A percentile compares a stretch with the other conserved stretches of the same genome.
phyloP scores from a whole-genome alignment of 1,284 basidiomycete species.

The Pholiota adiposa region DNA sequence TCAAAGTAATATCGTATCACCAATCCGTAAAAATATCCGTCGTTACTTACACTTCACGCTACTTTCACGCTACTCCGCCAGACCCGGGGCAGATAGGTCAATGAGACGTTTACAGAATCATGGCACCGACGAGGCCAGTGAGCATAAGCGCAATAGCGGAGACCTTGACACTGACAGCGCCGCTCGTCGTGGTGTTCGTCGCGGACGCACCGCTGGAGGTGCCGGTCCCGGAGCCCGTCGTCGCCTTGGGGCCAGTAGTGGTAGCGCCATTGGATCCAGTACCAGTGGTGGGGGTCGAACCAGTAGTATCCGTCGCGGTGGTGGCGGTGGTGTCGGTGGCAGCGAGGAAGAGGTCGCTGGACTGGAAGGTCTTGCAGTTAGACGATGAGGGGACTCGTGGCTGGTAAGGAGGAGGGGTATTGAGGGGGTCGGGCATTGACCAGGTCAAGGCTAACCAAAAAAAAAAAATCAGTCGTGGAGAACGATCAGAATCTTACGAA shows the following conservation, averaged over 20 bases:
- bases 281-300: background rate
- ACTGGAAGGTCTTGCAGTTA: constrained; percentile 22
- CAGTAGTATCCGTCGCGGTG: background rate
- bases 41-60: background rate
- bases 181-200: background rate
- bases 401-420: constrained; percentile 15
- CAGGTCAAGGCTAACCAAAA: constrained; percentile 14
- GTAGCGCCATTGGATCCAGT: background rate
- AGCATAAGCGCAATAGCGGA: background rate
- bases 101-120: background rate
- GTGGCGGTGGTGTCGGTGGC: constrained; percentile 2
- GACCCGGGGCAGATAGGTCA: no score
- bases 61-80: no score
- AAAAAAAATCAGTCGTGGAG: background rate
- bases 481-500: background rate
- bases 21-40: background rate
- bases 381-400: constrained; percentile 20
- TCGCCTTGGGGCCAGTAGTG: background rate
- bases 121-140: background rate
- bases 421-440: constrained; percentile 21
- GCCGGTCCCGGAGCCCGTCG: background rate
- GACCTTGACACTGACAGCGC: background rate
- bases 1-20: background rate
- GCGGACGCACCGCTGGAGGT: background rate
- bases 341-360: constrained; percentile 21